Base-by-base conservation (phyloP, 164 flowering plant genomes). In the Akebia trifoliata region DNA sequence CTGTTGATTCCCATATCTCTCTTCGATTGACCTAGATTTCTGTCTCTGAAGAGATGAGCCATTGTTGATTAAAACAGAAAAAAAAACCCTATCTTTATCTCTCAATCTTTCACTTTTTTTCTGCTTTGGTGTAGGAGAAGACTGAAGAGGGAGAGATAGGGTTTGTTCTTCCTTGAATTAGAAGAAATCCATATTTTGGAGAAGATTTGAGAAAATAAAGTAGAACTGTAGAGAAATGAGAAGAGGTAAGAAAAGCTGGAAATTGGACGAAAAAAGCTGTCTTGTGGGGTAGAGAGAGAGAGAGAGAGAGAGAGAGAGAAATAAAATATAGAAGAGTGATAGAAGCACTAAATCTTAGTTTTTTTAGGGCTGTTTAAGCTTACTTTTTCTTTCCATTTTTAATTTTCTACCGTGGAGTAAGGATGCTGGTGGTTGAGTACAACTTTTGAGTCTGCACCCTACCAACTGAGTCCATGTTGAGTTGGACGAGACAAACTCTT, bases 41-140 rank as follows among this genome's bases (percentile, higher is more conserved):
- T 83, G 58, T 81, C 94, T 71, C 86, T 71, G 78, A 80, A 86
- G 52, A 84, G 77, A 50, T 67, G 77, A 67, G 91, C 86, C 89
- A 83, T 84, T 67, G 70, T 17, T 4, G 42, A 12, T n/a, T n/a
- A n/a, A n/a, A n/a, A n/a, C n/a, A n/a, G n/a, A n/a, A n/a, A n/a
- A n/a, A n/a, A n/a, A n/a, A n/a, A n/a, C n/a, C n/a, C n/a, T 1
- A 37, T 46, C 18, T 34, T n/a, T 24, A 11, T 42, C 8, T 20
- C 31, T 15, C 26, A 1, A 1, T 21, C 24, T 21, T 50, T 56
- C 0, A 21, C 26, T 10, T 4, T 15, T 35, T 21, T 39, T 57
- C n/a, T 11, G 12, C 8, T 38, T 5, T 31, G 37, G 30, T 14
- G 26, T 14, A n/a, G n/a, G n/a, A n/a, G n/a, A n/a, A 6, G 14